A percentile compares a stretch with the other conserved stretches of the same genome.
Conservation (phyloP, 1,284 basidiomycete genomes). For the Papiliotrema laurentii region DNA sequence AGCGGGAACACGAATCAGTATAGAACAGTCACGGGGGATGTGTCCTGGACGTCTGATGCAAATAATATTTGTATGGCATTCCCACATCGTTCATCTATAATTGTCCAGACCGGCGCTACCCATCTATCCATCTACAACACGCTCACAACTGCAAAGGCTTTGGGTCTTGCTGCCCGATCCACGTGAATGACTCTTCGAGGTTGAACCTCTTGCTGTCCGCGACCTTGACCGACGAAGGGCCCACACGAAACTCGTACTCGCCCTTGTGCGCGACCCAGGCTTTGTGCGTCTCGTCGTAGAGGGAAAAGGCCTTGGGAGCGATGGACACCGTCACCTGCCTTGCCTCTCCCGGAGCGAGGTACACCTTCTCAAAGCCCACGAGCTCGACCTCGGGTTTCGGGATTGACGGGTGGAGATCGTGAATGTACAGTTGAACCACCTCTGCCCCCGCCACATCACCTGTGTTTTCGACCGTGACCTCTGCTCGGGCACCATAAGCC, state of each 20-base stretch:
- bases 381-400: constrained; percentile 20
- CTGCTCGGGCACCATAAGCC: constrained; percentile 15
- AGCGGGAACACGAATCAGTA: neutral
- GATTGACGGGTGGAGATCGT: constrained; percentile 6
- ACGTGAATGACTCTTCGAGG: constrained; percentile 50
- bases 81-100: too few relatives aligned
- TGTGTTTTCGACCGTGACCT: constrained; percentile 22
- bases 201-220: constrained; percentile 8
- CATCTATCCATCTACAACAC: too few relatives aligned
- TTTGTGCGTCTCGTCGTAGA: constrained; percentile 13
- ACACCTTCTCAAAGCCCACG: constrained; percentile 20
- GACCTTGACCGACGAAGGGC: constrained; percentile 15
- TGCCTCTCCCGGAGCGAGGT: constrained; percentile 13
- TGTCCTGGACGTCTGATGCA: neutral
- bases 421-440: constrained; percentile 25
- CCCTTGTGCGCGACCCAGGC: constrained; percentile 21
- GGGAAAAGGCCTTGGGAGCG: constrained; percentile 26
- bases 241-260: constrained; percentile 21
- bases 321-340: constrained; percentile 9
- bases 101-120: too few relatives aligned
- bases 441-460: constrained; percentile 16
- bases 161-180: constrained; percentile 46
- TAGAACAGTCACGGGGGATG: neutral
- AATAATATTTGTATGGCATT: constrained; percentile 51
- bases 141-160: neutral